Conservation (phyloP, 225 moss, liverwort and hornwort genomes). For the Antitrichia curtipendula region DNA sequence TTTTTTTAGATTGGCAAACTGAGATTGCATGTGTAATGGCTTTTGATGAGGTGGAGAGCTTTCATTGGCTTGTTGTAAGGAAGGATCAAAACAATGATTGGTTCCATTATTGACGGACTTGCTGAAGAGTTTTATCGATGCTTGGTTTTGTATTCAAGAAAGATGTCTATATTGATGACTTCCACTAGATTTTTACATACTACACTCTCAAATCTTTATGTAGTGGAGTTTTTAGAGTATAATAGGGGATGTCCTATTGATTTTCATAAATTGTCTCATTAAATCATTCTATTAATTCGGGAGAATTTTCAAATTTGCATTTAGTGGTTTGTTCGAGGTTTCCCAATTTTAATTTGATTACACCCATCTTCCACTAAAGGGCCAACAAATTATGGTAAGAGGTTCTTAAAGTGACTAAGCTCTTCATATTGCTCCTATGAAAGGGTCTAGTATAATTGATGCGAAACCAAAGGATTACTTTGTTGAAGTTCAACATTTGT, state of each 20-base stretch:
- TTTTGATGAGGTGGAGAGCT: neutral
- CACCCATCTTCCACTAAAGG: rapidly evolving
- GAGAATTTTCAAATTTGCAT: no score
- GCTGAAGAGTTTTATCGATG: no score
- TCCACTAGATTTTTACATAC: neutral
- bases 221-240: neutral
- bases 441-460: no score
- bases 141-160: neutral
- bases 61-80: neutral
- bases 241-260: rapidly evolving
- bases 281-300: neutral
- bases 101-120: neutral
- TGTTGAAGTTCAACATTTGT: neutral
- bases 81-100: neutral
- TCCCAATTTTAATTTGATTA: neutral
- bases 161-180: neutral
- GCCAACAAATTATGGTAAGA: rapidly evolving
- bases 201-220: neutral
- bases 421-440: rapidly evolving
- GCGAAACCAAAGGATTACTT: neutral
- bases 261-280: neutral
- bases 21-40: neutral
- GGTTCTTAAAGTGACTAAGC: neutral
- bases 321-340: neutral
- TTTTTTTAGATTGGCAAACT: no score